Base-by-base conservation (phyloP, 192 early-diverging fungal genomes). In the Lobulomyces angularis region DNA sequence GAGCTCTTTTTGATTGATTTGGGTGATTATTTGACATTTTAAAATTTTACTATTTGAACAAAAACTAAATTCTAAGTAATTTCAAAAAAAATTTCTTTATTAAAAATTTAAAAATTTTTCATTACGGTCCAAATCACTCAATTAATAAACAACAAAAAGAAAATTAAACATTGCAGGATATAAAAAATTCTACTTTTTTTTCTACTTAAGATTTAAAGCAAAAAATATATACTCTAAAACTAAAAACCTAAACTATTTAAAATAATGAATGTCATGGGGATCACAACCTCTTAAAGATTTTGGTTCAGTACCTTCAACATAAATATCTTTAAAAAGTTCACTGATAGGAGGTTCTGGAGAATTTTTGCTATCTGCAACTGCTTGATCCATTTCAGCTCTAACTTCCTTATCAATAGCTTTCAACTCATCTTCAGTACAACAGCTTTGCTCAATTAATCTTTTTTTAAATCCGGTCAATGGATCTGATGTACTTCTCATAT, bases 381-480 rank as follows among this genome's bases (percentile, higher is more conserved):
- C 89, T 52, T 81, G 56, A 67, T 97, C 90, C 35, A 97, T 83
- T 25, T 76, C 65, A 40, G 68, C 65, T 47, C 86, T 80, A 49
- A 85, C 82, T 41, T 80, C 77, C 82, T 95, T 95, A 56, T 95
- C 93, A 37, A 93, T 86, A 30, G 59, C 55, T 84, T 97, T 97
- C 47, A 93, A 56, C 34, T 90, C 84, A 44, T 82, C 83, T 63
- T 97, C 90, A 29, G 83, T 73, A 30, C 65, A 50, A 33, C 81
- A 50, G 31, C 64, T 71, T 45, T 50, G 36, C 42, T 87, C 83
- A 38, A 95, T 35, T 41, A 95, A 61, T 9, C 81, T 67, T 51
- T 83, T 71, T 71, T 88, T 90, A 54, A 90, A 66, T 14, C 88
- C 86, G 51, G 79, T 91, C 66, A 97, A 93, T 38, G 86, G 83